Base-by-base conservation (phyloP, 1,139 yeast species). In the Magnusiomyces magnusii region DNA sequence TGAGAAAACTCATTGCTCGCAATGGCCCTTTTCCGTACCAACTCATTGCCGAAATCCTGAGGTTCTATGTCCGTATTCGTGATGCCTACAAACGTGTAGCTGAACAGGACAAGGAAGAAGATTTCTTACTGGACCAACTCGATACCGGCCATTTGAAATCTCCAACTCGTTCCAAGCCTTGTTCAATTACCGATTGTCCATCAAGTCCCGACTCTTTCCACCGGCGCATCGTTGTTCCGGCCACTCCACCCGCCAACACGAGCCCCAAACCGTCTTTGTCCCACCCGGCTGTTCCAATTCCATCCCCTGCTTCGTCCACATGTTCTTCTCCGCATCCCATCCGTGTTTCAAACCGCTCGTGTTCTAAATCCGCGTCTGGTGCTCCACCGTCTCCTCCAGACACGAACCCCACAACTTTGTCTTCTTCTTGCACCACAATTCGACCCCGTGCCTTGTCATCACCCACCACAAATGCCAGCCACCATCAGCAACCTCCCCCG, bases 21-120 rank as follows among this genome's bases (percentile, higher is more conserved):
- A 21, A 39, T 17, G 54, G 54, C n/a, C 54, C 54, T 13, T 51
- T 51, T 31, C 54, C 54, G 19, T 51, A 51, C 34, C 54, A 51
- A 24, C 54, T 51, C 34, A 39, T 51, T 39, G 25, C 47, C 19
- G 54, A 51, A 39, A 39, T 39, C 21, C 36, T 51, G 44, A 15
- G 54, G 13, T 51, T 36, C 47, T 51, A 51, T 23, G 54, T 51
- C 19, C 54, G 54, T 15, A n/a, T 51, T 23, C 47, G 54, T 2
- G 47, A 51, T 39, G 31, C 47, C 31, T 51, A 23, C n/a, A 15
- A 36, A 3, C 47, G 27, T 24, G 10, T 51, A n/a, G 27, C 27
- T 2, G 34, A 36, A 13, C 28, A 36, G 3, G 54, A 51, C 23
- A 39, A 36, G 10, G 54, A 23, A 15, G 47, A 36, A 21, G 47